phyloP scores from a whole-genome alignment of 1,284 basidiomycete species.

The Fomitiporia mediterranea region DNA sequence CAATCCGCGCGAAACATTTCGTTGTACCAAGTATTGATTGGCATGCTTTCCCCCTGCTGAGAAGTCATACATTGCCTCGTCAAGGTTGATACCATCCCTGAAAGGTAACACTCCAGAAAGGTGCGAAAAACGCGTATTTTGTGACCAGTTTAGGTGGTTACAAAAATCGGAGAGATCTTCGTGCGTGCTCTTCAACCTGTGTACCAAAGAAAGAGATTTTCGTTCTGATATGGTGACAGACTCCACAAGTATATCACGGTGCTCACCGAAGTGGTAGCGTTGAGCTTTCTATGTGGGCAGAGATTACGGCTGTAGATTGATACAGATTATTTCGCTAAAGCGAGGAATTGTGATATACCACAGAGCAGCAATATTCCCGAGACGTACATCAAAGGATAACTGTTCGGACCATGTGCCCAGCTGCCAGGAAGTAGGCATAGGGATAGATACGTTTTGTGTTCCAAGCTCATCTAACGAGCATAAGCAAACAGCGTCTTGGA shows the following conservation, averaged over 20 bases:
- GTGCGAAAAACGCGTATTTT: slow-evolving; percentile 50
- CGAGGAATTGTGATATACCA: neutral
- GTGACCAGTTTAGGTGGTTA: slow-evolving; percentile 49
- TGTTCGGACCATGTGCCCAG: slow-evolving; percentile 39
- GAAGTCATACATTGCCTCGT: slow-evolving; percentile 39
- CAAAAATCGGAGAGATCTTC: slow-evolving; percentile 46
- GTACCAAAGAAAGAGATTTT: neutral
- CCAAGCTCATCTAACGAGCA: slow-evolving; percentile 48
- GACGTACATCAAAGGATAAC: slow-evolving; percentile 39
- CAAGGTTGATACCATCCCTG: slow-evolving; percentile 27
- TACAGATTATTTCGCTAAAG: slow-evolving; percentile 41
- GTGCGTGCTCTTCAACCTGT: slow-evolving; percentile 36
- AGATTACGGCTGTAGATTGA: slow-evolving; percentile 58
- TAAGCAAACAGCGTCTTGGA: slow-evolving; percentile 61
- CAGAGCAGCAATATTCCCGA: neutral
- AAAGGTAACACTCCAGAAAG: slow-evolving; percentile 53
- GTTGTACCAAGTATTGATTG: slow-evolving; percentile 28
- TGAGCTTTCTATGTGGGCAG: slow-evolving; percentile 59
- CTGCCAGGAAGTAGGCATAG: slow-evolving; percentile 41
- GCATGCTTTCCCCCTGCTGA: slow-evolving; percentile 29
- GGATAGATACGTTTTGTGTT: slow-evolving; percentile 52
- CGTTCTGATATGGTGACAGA: neutral
- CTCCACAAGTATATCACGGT: slow-evolving; percentile 7
- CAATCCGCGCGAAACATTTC: slow-evolving; percentile 57
- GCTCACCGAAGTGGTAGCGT: slow-evolving; percentile 62